Evolutionary conservation across 257 asterid genomes (phyloP).

Genomic region (Primulina tabacum): DNA sequence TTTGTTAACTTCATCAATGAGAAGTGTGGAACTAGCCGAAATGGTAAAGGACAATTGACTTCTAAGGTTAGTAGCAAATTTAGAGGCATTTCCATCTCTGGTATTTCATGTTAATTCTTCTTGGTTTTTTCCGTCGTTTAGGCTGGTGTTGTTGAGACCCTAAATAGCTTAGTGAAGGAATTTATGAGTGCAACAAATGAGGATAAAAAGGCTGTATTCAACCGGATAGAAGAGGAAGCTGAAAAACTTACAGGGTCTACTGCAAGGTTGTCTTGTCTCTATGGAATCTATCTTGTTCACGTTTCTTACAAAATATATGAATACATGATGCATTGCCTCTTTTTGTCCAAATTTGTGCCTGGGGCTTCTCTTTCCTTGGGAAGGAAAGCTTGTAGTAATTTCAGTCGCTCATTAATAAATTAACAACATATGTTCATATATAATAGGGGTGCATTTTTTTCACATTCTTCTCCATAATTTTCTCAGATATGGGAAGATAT

Average conservation of each 20-base stretch:
- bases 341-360: background rate
- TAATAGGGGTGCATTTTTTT: background rate
- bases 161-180: slow-evolving; percentile 71
- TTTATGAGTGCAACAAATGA: slow-evolving; percentile 54
- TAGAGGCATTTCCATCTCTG: slow-evolving; percentile 4
- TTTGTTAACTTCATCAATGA: slow-evolving; percentile 82
- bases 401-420: background rate
- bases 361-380: background rate
- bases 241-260: slow-evolving; percentile 64
- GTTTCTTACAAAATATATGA: background rate
- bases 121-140: slow-evolving; percentile 27
- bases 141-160: slow-evolving; percentile 79
- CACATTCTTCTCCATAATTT: slow-evolving; percentile 15
- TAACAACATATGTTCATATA: too few species aligned
- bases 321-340: background rate
- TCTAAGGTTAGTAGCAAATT: slow-evolving; percentile 52
- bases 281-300: slow-evolving; percentile 2
- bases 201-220: slow-evolving; percentile 51
- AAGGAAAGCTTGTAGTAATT: background rate
- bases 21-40: slow-evolving; percentile 84
- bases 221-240: slow-evolving; percentile 73
- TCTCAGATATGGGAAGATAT: slow-evolving; percentile 74
- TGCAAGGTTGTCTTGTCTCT: slow-evolving; percentile 55
- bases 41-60: slow-evolving; percentile 71
- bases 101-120: slow-evolving; percentile 16